Evolutionary conservation across 345 rosid genomes (phyloP), one percentile per base, ranked within the genome.

Genomic region (Pseudoturritis turrita): DNA sequence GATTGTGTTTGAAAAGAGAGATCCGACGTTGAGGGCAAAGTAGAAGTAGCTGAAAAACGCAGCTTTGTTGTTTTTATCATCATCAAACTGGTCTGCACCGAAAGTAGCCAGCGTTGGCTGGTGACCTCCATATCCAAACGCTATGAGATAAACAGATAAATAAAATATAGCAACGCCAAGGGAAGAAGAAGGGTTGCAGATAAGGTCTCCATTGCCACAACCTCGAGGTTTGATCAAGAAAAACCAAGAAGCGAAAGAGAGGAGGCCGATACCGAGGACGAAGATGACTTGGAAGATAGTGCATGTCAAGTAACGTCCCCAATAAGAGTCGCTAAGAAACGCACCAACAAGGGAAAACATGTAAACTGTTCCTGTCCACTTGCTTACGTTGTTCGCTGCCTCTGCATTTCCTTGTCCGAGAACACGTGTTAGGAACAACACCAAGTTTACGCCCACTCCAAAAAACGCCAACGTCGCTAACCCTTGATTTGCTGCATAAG

Each of bases 291-390:
- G 80, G 68, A 71, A 77, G 21, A 77, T 77, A 3, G 72, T 43
- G 40, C 76, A 77, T 1, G 98, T 91, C 76, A 79, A 58, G 85
- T 84, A 91, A 26, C 98, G 89, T 23, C 98, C 97, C 98, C 96
- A 94, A 68, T 94, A 94, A 0, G 98, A 94, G 70, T 94, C 98
- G 10, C 98, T 91, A 14, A 94, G 93, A 78, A 94, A 94, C 19
- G 98, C 98, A 9, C 93, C 97, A 0, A 94, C 74, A 8, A 94
- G 86, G 0, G 97, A 94, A 76, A 86, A 94, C 47, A 94, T 43
- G 55, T 94, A 94, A 17, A 94, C 97, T 7, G 97, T 91, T 65
- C 98, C 98, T 0, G 97, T 91, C 98, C 98, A 94, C 23, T 82
- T 88, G 84, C 95, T 89, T 52, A 94, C 96, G 19, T 75, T 91